Evolutionary conservation across 164 flowering plant species (phyloP).

Genomic region (Vitis labrusca): DNA sequence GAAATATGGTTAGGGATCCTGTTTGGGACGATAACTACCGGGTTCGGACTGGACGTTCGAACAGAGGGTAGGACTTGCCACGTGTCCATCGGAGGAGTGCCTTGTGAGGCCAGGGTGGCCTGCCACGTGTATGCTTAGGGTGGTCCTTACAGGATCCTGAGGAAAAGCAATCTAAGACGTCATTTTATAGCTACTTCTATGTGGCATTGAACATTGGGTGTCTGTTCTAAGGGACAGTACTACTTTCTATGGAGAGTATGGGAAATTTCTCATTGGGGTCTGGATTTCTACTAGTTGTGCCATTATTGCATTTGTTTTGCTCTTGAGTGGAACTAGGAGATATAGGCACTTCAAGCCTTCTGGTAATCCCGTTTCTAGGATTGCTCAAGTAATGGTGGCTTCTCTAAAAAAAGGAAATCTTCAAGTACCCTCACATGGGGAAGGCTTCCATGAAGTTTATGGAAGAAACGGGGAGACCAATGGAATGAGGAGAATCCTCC

Average conservation of each 20-base stretch:
- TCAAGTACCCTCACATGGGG: conserved; percentile 26
- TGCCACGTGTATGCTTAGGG: no score
- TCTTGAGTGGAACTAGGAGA: conserved; percentile 30
- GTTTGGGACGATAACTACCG: no score
- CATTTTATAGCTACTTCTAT: conserved; percentile 48
- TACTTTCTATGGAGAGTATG: conserved; percentile 36
- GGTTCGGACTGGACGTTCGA: no score
- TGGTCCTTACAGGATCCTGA: conserved; percentile 28
- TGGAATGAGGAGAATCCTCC: conserved; percentile 38
- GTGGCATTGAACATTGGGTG: conserved; percentile 52
- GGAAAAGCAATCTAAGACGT: conserved; percentile 32
- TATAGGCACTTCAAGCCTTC: conserved; percentile 43
- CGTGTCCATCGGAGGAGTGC: no score
- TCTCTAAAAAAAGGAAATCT: conserved; percentile 29
- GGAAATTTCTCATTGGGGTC: conserved; percentile 44
- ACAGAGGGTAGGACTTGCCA: no score
- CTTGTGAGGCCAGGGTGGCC: no score
- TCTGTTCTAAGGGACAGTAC: conserved; percentile 45
- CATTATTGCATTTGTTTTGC: conserved; percentile 19
- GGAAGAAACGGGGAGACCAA: conserved; percentile 10
- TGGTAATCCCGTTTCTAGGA: conserved; percentile 52
- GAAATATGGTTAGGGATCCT: no score
- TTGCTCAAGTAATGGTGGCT: conserved; percentile 51
- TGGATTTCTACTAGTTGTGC: conserved; percentile 39
- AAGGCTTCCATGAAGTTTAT: conserved; percentile 38